Conservation (phyloP, 129 eudicot species). For the Lactuca sativa region DNA sequence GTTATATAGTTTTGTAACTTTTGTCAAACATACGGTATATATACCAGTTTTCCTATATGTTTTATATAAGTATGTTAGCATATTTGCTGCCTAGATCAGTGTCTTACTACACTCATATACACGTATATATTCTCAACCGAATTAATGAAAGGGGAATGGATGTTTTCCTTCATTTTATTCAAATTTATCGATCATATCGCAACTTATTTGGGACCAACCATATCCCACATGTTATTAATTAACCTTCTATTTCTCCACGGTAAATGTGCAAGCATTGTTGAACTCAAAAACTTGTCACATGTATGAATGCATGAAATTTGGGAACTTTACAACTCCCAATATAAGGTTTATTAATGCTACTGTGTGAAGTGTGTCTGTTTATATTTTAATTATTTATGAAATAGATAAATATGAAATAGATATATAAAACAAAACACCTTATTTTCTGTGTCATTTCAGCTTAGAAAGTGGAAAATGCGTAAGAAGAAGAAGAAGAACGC, state of each 20-base stretch:
- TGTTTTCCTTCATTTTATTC: no score
- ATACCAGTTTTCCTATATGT: no score
- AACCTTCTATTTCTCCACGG: no score
- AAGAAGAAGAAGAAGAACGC: slow-evolving; percentile 34
- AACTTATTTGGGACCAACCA: slow-evolving; percentile 12
- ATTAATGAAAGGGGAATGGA: no score
- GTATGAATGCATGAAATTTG: slow-evolving; percentile 32
- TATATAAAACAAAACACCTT: slow-evolving; percentile 28
- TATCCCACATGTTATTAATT: not conserved
- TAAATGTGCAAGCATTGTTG: not conserved
- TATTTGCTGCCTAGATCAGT: no score
- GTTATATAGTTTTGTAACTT: no score
- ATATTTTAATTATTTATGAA: not conserved
- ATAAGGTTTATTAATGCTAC: slow-evolving; percentile 18
- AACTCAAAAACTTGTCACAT: slow-evolving; percentile 26
- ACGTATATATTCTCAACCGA: no score
- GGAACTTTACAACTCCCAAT: slow-evolving; percentile 24
- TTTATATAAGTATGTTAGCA: no score
- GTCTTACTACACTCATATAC: not conserved
- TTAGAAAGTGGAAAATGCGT: slow-evolving; percentile 36
- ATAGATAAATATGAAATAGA: not conserved
- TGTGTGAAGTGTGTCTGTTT: slow-evolving; percentile 15
- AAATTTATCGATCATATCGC: not conserved
- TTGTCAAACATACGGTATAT: no score
- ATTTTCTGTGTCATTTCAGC: slow-evolving; percentile 46